Base-by-base conservation (phyloP, 805 yeast species). In the Pichia deserticola region DNA sequence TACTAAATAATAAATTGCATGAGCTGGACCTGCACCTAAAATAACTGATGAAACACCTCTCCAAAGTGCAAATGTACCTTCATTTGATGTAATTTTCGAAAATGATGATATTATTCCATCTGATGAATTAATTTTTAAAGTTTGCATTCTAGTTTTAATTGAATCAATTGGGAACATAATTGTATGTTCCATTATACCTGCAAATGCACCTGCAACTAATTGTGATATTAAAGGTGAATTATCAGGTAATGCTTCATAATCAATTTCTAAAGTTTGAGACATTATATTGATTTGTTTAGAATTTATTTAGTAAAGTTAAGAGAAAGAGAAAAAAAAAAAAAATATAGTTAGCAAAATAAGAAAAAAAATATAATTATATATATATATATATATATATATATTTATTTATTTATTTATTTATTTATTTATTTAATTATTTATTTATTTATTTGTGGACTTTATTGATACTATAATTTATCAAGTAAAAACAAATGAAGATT, bases 11-110 rank as follows among this genome's bases (percentile, higher is more conserved):
- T 93, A 92, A 7, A 93, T 85, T 4, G 98, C 98, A 70, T 92
- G 99, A 4, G 98, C 97, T 3, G 99, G 99, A 7, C 99, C 99
- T n/a, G 99, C 97, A 37, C 99, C 99, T 53, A 92, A 63, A 3
- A 89, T 82, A 52, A 93, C 95, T 1, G 96, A 86, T 28, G 89
- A 82, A 15, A 92, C 87, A 49, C 99, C 99, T 62, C 95, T 76
- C 96, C 97, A 92, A 32, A 93, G 75, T 0, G 96, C 86, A 47
- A 78, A 62, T 6, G 92, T 85, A 2, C 99, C 99, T 66, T 92
- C 98, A 15, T 84, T 74, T 13, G 95, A 77, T n/a, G 87, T 76
- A 50, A 93, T 89, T 58, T 77, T 76, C 27, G 89, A 73, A 42
- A 89, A 81, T 28, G 93, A 81, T 41, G 77, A 73, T 30, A 88